Evolutionary conservation across 192 early-diverging fungal species (phyloP), one percentile per base, ranked within the genome.

Genomic region (Coemansia brasiliensis): DNA sequence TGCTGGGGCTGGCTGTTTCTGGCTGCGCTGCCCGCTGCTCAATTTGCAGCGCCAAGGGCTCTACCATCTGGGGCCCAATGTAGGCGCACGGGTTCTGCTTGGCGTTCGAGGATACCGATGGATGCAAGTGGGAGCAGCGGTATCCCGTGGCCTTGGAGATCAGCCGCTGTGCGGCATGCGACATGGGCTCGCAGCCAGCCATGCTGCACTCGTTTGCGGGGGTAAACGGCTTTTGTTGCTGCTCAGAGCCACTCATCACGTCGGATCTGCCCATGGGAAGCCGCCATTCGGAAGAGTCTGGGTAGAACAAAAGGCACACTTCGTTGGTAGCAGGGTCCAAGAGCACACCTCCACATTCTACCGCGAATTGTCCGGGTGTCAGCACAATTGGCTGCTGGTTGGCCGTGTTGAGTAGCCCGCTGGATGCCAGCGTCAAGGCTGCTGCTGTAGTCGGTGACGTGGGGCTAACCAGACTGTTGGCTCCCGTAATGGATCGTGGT

Each of bases 211-310:
- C 73, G n/a, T n/a, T n/a, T n/a, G n/a, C n/a, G n/a, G n/a, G n/a
- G n/a, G n/a, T n/a, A n/a, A n/a, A n/a, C n/a, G n/a, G n/a, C n/a
- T n/a, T n/a, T n/a, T n/a, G n/a, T n/a, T n/a, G n/a, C n/a, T n/a
- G n/a, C n/a, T 59, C 43, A 17, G 45, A 8, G 59, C 17, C 18
- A 21, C 27, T 17, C 72, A 65, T 71, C 11, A 57, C 12, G 38
- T 69, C 55, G 29, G 74, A 61, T 8, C 48, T 57, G 3, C 74
- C 68, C 45, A 78, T 71, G 29, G 74, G 74, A 5, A 78, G 68
- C 16, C 74, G 64, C 74, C 74, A 78, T 44, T 78, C 74, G 45
- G 74, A 78, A 9, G 64, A 60, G 54, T 78, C 74, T 0, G 74
- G 74, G 53, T 78, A 78, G 49, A 78, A 78, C 18, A 78, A 57